phyloP scores from a whole-genome alignment of 305 asterid species.

The Solanum hybrid region DNA sequence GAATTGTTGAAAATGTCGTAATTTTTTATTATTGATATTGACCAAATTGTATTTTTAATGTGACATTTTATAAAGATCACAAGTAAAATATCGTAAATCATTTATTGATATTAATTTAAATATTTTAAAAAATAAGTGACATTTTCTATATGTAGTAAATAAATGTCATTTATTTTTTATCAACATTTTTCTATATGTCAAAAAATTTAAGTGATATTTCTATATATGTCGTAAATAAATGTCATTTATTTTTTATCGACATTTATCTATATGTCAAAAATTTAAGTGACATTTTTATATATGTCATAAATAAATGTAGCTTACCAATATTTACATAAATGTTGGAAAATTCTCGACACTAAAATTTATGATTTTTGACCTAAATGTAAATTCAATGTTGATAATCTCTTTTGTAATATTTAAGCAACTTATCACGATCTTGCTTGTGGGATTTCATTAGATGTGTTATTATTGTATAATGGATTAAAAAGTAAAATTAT shows the following conservation, averaged over 20 bases:
- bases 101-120: background rate
- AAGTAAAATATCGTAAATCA: background rate
- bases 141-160: background rate
- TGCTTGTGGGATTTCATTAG: background rate
- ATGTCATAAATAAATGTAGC: background rate
- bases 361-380: background rate
- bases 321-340: background rate
- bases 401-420: background rate
- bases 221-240: background rate
- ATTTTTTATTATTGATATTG: too few species aligned
- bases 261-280: background rate
- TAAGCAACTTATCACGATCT: background rate
- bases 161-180: background rate
- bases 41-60: background rate
- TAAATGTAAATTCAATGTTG: background rate
- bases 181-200: background rate
- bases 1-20: background rate
- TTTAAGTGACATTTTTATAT: background rate
- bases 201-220: background rate
- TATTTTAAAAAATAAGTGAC: fast-evolving
- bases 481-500: too few species aligned
- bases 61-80: background rate
- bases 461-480: too few species aligned
- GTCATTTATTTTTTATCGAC: background rate
- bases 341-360: background rate